A percentile compares a stretch with the other conserved stretches of the same genome.
Conservation (phyloP, 2,329 filamentous ascomycete species). For the Nothophoma quercina region DNA sequence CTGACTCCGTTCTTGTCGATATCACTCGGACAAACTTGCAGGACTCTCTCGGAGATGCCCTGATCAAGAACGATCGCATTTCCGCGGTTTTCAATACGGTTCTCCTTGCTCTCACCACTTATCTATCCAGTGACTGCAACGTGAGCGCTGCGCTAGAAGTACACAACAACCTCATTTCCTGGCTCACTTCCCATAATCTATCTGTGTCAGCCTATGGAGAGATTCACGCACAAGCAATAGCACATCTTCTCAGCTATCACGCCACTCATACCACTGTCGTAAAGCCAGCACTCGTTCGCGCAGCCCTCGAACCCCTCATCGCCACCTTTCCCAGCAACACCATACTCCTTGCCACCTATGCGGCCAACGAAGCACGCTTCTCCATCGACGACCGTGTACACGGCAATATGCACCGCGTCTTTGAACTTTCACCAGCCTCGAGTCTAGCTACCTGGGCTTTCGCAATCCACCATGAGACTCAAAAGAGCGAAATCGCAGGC, state of each 20-base stretch:
- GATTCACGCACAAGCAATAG: conserved; percentile 71
- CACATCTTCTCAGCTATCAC: conserved; percentile 72
- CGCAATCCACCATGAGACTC: conserved; percentile 63
- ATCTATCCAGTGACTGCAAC: conserved; percentile 60
- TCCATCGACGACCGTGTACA: conserved; percentile 79
- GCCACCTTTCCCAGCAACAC: conserved; percentile 76
- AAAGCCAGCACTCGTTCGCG: conserved; percentile 70
- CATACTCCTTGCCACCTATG: conserved; percentile 74
- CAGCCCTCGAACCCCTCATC: conserved; percentile 68
- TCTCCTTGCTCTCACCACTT: conserved; percentile 70
- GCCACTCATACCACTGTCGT: conserved; percentile 69
- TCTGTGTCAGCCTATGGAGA: conserved; percentile 59
- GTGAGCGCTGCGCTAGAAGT: conserved; percentile 49
- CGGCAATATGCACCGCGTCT: conserved; percentile 61
- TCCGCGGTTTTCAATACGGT: conserved; percentile 65
- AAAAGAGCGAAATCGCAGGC: conserved; percentile 51
- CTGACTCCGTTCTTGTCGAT: conserved; percentile 4
- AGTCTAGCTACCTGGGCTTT: conserved; percentile 62
- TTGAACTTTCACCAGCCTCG: conserved; percentile 39
- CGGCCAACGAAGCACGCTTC: conserved; percentile 76
- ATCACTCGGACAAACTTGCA: neutral
- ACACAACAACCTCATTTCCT: conserved; percentile 40
- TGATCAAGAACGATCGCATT: conserved; percentile 55
- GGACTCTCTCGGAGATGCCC: conserved; percentile 59
- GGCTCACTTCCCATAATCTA: conserved; percentile 35